Evolutionary conservation across 306 rosid species (phyloP), one percentile per base, ranked within the genome.

Genomic region (Trifolium pratense): DNA sequence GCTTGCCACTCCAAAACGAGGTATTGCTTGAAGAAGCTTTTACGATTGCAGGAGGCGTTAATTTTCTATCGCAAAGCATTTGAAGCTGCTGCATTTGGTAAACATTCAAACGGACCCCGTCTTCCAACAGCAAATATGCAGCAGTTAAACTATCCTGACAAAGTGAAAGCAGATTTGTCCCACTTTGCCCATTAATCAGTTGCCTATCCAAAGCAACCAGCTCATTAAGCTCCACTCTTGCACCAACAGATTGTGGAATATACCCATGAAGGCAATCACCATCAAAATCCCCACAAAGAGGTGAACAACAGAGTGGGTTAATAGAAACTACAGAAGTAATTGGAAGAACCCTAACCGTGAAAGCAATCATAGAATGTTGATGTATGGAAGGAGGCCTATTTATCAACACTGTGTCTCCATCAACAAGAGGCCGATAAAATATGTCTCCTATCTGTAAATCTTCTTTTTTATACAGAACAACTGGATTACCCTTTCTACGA

Each of bases 351-450:
- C 75, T 91, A n/a, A 74, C 89, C 0, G 78, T 74, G 75, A 95
- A 83, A 73, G 96, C 89, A 51, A 95, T 87, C 37, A 91, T 80
- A 7, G 99, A 91, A 49, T 95, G 99, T 66, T 90, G 96, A 78
- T 95, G 99, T 78, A 95, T 92, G 29, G 99, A 95, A 71, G 99
- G 99, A 65, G 97, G 99, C 86, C 99, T 86, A 75, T 95, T 91
- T 71, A 95, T 84, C 83, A 95, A 81, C 71, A 95, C 84, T 46
- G 49, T 75, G 76, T 95, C 99, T 52, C 97, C 93, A 61, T 95
- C 92, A 36, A 31, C 59, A 75, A 95, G 79, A 53, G 97, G 93
- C 79, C 99, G 84, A 79, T 86, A 84, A 65, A 91, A 61, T 36
- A 63, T 69, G 83, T 94, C 99, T 68, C 97, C 97, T 42, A 87